phyloP scores from a whole-genome alignment of 108 stramenopile genomes.

The Cyclotella distinguenda region DNA sequence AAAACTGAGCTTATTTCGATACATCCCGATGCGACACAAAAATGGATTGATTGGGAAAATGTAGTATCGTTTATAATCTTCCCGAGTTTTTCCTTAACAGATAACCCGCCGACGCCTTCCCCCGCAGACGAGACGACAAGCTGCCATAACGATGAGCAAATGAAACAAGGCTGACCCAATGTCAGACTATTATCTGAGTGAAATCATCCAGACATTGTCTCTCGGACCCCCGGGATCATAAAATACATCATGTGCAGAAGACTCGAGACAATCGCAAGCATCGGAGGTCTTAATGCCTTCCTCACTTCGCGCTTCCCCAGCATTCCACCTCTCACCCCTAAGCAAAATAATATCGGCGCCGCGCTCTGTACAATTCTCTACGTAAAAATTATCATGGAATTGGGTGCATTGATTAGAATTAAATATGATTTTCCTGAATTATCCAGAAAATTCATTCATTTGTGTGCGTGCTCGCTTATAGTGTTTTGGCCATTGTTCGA shows the following conservation, averaged over 20 bases:
- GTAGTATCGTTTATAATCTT: too few relatives aligned
- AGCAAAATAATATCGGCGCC: conserved; percentile 45
- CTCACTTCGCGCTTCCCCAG: background rate
- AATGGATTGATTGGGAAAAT: too few relatives aligned
- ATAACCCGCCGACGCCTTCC: too few relatives aligned
- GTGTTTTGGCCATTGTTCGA: conserved; percentile 75
- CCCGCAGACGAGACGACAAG: too few relatives aligned
- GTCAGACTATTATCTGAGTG: too few relatives aligned
- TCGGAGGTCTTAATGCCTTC: background rate
- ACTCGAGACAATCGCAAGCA: background rate
- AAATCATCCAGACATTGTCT: too few relatives aligned
- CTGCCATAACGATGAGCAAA: too few relatives aligned
- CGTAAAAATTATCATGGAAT: conserved; percentile 44
- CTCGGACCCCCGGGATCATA: background rate
- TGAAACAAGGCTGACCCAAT: too few relatives aligned
- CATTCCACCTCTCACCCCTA: conserved; percentile 31
- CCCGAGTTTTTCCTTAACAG: too few relatives aligned
- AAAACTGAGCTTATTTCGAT: too few relatives aligned
- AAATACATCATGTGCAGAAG: background rate
- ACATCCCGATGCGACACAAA: too few relatives aligned
- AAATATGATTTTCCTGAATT: conserved; percentile 28
- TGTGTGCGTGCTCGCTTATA: conserved; percentile 46
- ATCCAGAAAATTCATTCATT: conserved; percentile 58
- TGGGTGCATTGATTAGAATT: conserved; percentile 32
- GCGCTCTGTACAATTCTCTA: conserved; percentile 51